Evolutionary conservation across 345 rosid genomes (phyloP).

Genomic region (Lepidium didymum): DNA sequence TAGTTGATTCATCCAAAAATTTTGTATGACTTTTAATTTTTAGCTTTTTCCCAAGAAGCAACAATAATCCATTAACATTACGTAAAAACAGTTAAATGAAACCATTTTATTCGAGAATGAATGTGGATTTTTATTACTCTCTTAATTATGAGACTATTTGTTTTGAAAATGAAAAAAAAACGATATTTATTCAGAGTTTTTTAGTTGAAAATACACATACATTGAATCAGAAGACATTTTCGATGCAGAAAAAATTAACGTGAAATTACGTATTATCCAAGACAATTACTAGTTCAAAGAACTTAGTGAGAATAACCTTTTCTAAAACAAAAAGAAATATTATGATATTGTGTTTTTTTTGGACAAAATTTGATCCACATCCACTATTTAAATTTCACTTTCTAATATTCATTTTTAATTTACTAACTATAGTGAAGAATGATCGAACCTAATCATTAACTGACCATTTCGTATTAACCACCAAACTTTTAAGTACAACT

Average conservation of each 20-base stretch:
- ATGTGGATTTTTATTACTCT: not conserved
- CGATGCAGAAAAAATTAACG: not conserved
- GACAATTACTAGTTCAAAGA: not conserved
- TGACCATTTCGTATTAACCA: too few species aligned
- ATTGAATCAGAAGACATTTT: conserved; percentile 2
- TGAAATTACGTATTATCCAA: not conserved
- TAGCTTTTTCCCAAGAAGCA: conserved; percentile 11
- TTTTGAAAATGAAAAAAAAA: not conserved
- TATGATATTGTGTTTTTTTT: too few species aligned
- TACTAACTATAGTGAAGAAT: too few species aligned
- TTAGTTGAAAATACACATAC: not conserved
- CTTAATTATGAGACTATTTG: not conserved
- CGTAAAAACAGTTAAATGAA: not conserved
- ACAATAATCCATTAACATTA: not conserved
- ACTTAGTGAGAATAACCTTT: not conserved
- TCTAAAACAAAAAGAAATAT: not conserved
- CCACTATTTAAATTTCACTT: too few species aligned
- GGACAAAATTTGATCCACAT: too few species aligned
- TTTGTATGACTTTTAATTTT: not conserved
- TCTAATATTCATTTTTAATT: too few species aligned
- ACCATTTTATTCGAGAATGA: conserved; percentile 1
- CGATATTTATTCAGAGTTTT: not conserved
- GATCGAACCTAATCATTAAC: too few species aligned
- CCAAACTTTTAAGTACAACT: too few species aligned
- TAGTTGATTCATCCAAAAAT: not conserved